Conservation (phyloP, 2,329 filamentous ascomycete genomes). For the Emergomyces orientalis region DNA sequence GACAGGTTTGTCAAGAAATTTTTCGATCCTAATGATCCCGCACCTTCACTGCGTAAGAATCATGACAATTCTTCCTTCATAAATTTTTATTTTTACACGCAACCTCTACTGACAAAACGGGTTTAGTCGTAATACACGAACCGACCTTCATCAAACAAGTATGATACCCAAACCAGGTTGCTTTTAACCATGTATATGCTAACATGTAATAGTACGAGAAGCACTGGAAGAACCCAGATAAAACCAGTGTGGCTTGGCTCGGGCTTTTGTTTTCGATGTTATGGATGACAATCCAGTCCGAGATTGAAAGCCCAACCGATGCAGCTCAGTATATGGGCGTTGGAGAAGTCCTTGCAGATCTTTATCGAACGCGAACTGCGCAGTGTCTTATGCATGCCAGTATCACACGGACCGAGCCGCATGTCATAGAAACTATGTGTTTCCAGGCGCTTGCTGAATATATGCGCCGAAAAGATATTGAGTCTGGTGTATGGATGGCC, state of each 20-base stretch:
- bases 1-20: not conserved
- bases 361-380: slow-evolving; percentile 12
- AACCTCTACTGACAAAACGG: not conserved
- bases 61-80: not conserved
- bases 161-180: not conserved
- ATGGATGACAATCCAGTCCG: slow-evolving; percentile 1
- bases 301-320: not conserved
- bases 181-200: not conserved
- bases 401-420: slow-evolving; percentile 21
- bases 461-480: slow-evolving; percentile 17
- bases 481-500: slow-evolving; percentile 21
- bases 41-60: not conserved
- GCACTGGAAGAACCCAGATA: slow-evolving; percentile 2
- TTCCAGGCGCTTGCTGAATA: slow-evolving; percentile 17
- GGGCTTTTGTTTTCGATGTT: slow-evolving; percentile 7
- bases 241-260: slow-evolving; percentile 3
- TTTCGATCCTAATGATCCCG: slow-evolving; percentile 2
- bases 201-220: not conserved
- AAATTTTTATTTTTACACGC: not conserved
- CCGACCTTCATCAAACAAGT: not conserved
- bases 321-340: slow-evolving; percentile 3
- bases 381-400: slow-evolving; percentile 23
- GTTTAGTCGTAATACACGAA: not conserved
- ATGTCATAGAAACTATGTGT: slow-evolving; percentile 24
- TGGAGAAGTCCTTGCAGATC: not conserved